Evolutionary conservation across 345 rosid genomes (phyloP).

Genomic region (Crucihimalaya himalaica): DNA sequence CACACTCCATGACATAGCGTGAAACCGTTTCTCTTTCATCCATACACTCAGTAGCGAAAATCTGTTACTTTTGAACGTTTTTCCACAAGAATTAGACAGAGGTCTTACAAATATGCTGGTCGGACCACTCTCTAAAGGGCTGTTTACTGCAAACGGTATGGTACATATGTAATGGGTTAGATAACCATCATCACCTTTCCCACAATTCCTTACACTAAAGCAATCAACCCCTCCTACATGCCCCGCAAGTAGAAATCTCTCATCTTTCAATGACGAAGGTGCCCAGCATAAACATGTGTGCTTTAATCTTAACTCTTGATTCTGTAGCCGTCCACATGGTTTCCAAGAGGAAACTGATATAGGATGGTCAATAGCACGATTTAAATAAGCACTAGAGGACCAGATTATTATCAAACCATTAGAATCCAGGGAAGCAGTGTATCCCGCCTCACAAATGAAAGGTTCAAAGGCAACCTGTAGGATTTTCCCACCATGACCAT

Average conservation of each 20-base stretch:
- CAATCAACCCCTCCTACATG: slow-evolving; percentile 80
- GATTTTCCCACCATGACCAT: slow-evolving; percentile 72
- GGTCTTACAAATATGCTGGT: slow-evolving; percentile 59
- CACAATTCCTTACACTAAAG: slow-evolving; percentile 60
- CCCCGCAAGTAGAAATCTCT: slow-evolving; percentile 66
- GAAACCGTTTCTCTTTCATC: slow-evolving; percentile 57
- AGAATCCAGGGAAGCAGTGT: slow-evolving; percentile 77
- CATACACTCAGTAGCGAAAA: slow-evolving; percentile 77
- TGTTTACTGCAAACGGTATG: slow-evolving; percentile 55
- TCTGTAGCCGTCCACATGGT: slow-evolving; percentile 56
- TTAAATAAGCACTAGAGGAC: slow-evolving; percentile 52
- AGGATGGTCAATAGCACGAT: slow-evolving; percentile 48
- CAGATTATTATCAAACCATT: slow-evolving; percentile 77
- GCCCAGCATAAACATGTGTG: slow-evolving; percentile 88
- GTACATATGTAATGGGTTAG: slow-evolving; percentile 63
- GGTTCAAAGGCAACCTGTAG: slow-evolving; percentile 70
- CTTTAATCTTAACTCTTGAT: slow-evolving; percentile 43
- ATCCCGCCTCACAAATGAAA: slow-evolving; percentile 47
- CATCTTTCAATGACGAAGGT: slow-evolving; percentile 58
- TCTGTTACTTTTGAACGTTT: slow-evolving; percentile 48
- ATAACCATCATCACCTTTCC: slow-evolving; percentile 41
- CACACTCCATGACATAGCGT: slow-evolving; percentile 72
- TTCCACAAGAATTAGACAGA: slow-evolving; percentile 53
- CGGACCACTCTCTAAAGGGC: slow-evolving; percentile 58
- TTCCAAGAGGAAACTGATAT: slow-evolving; percentile 60